Evolutionary conservation across 768 basidiomycete species (phyloP).

Genomic region (Auricularia sp.): DNA sequence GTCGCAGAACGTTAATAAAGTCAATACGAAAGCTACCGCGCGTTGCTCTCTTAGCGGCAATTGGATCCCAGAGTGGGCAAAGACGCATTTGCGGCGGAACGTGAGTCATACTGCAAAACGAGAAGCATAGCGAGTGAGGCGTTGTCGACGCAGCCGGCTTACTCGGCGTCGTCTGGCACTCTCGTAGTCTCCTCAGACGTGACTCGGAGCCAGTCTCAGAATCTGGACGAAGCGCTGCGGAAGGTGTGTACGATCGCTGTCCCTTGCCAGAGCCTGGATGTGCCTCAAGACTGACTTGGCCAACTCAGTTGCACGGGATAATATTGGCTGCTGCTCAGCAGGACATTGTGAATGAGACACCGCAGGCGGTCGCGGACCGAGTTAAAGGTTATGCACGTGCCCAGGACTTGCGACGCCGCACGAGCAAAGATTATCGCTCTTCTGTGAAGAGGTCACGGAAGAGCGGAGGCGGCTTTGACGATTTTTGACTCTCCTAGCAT

Average conservation of each 20-base stretch:
- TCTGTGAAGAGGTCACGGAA: conserved; percentile 28
- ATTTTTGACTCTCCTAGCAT: background rate
- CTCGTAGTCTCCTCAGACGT: conserved; percentile 59
- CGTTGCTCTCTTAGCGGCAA: conserved; percentile 44
- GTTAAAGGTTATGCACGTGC: conserved; percentile 36
- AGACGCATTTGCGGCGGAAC: conserved; percentile 32
- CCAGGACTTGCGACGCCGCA: conserved; percentile 36
- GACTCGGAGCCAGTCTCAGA: conserved; percentile 69
- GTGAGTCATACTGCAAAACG: conserved; percentile 28
- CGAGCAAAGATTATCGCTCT: conserved; percentile 45
- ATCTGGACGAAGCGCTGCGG: conserved; percentile 57
- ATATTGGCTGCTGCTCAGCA: conserved; percentile 38
- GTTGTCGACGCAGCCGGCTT: conserved; percentile 38
- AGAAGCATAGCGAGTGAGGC: background rate
- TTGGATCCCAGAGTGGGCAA: conserved; percentile 69
- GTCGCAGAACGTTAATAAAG: conserved; percentile 75
- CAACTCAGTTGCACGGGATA: conserved; percentile 40
- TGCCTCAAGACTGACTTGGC: background rate
- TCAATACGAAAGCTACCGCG: conserved; percentile 72
- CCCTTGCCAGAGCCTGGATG: background rate
- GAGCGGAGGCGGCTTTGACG: background rate
- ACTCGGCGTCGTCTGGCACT: conserved; percentile 56
- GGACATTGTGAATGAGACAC: conserved; percentile 41
- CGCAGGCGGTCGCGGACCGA: conserved; percentile 44
- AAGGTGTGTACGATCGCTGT: conserved; percentile 36